These are phyloP conservation scores for Nematocida ironsii DNA, from an alignment of 371 early-diverging fungal genomes.

Conservation along the genomic window DNA sequence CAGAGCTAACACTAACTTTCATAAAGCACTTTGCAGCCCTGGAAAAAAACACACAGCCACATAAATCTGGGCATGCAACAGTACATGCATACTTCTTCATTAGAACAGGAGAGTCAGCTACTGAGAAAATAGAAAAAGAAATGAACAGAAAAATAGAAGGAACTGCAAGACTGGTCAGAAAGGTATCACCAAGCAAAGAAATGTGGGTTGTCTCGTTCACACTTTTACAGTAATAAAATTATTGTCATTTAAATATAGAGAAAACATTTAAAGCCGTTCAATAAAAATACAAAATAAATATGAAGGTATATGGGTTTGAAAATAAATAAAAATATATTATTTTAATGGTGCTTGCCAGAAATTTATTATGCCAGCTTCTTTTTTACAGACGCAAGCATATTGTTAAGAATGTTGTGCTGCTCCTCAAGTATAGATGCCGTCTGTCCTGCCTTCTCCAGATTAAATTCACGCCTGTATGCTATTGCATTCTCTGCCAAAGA, in stretches of 20 bases:
- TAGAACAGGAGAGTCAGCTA: slow-evolving; percentile 35
- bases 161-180: slow-evolving; percentile 59
- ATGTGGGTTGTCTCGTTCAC: slow-evolving; percentile 61
- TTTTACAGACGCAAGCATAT: slow-evolving; percentile 28
- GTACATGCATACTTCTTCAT: slow-evolving; percentile 69
- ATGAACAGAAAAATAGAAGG: slow-evolving; percentile 12
- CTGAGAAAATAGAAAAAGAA: slow-evolving; percentile 26
- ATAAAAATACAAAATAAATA: no score
- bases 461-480: slow-evolving; percentile 41
- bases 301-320: no score
- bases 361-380: slow-evolving; percentile 36
- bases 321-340: no score
- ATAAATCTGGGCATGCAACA: background rate
- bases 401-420: slow-evolving; percentile 26
- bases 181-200: slow-evolving; percentile 68
- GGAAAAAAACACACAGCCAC: slow-evolving; percentile 18
- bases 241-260: no score
- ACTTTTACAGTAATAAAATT: background rate
- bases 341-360: background rate
- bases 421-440: slow-evolving; percentile 27
- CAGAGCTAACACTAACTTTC: slow-evolving; percentile 67
- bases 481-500: slow-evolving; percentile 27
- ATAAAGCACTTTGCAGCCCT: slow-evolving; percentile 43
- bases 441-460: background rate
- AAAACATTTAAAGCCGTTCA: no score